Base-by-base conservation (phyloP, 352 stramenopile species). In the Thraustochytrium sp. region DNA sequence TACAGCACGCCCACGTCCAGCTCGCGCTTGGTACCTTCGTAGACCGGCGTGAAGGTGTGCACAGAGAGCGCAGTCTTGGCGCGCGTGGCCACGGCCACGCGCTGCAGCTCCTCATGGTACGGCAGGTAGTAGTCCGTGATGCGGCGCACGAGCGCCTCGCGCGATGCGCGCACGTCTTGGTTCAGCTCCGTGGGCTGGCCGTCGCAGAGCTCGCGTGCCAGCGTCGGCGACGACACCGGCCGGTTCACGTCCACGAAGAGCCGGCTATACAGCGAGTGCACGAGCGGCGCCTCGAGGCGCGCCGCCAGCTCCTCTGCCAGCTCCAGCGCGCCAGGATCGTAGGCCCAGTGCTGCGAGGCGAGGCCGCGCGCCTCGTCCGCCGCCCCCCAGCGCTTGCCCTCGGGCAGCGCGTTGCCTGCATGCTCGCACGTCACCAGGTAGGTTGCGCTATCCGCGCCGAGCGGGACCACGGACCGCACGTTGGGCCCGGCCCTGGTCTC, bases 231-330 rank as follows among this genome's bases (percentile, higher is more conserved):
- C 2, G 75, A 40, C n/a, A 84, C 61, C 11, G 75, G 55, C 29
- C 75, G n/a, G 61, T 84, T 84, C 13, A 84, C 54, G 29, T 84
- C 75, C 21, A 84, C 61, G 59, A 61, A 84, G 26, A 84, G 75
- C 49, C 75, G 54, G 16, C 34, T 68, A 61, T 61, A 84, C 31
- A 44, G 34, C 38, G 54, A 75, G 2, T 68, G 40, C 42, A 84
- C 49, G 38, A 54, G 34, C 11, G 55, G 55, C 26, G 75, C 61
- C 18, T 61, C n/a, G 23, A 84, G 42, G 5, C 11, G 0, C 5
- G 63, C 59, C 21, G 75, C 75, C 8, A 84, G 59, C 42, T 73
- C 55, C 0, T n/a, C 2, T 3, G 75, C 61, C 3, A 80, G n/a
- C 13, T 84, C 75, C 9, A 46, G 29, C 21, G 75, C 75, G 37